Conservation (phyloP, 768 basidiomycete species). For the Crassisporium funariophilum region DNA sequence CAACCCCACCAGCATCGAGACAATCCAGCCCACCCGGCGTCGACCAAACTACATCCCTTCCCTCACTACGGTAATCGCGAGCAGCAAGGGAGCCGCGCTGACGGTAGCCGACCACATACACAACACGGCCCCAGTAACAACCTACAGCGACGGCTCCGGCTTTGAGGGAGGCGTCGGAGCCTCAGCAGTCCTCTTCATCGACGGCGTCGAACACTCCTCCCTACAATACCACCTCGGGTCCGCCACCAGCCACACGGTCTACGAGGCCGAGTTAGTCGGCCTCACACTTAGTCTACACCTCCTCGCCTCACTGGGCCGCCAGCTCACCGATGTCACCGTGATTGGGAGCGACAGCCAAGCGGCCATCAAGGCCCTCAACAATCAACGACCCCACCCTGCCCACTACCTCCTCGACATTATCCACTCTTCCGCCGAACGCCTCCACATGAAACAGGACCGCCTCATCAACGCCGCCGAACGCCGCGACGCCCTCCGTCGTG, state of each 20-base stretch:
- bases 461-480: neutral
- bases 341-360: neutral
- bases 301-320: neutral
- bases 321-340: neutral
- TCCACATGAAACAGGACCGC: neutral
- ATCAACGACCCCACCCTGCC: neutral
- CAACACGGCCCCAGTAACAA: constrained; percentile 7
- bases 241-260: constrained; percentile 2
- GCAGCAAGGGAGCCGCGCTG: constrained; percentile 11
- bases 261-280: constrained; percentile 10
- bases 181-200: constrained; percentile 7
- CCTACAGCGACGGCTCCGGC: constrained; percentile 20
- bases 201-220: neutral
- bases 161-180: constrained; percentile 14
- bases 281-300: neutral
- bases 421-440: neutral
- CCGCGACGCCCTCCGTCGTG: too few species aligned
- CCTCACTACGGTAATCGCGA: constrained; percentile 3
- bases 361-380: neutral
- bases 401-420: neutral
- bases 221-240: constrained; percentile 7
- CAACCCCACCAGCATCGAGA: constrained; percentile 14
- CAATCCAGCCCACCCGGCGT: constrained; percentile 5
- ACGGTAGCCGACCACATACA: constrained; percentile 3
- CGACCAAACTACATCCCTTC: neutral